Conservation (phyloP, 768 basidiomycete genomes). For the Leccinum truebloodii region DNA sequence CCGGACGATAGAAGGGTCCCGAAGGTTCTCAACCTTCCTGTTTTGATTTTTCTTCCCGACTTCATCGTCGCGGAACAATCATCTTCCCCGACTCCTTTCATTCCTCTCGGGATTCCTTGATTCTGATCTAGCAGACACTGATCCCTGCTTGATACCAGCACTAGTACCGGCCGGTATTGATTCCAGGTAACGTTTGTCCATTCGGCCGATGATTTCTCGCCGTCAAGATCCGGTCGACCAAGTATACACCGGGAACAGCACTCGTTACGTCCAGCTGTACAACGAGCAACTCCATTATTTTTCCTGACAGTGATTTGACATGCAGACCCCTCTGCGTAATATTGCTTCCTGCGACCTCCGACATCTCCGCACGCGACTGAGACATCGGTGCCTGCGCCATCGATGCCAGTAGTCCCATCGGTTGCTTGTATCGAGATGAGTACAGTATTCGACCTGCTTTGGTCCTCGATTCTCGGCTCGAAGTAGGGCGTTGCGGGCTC, state of each 20-base stretch:
- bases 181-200: slow-evolving; percentile 9
- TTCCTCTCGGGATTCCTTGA: background rate
- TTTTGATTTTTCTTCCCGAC: slow-evolving; percentile 2
- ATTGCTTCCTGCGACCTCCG: slow-evolving; percentile 10
- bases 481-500: background rate
- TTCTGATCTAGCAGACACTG: background rate
- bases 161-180: background rate
- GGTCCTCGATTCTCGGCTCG: background rate
- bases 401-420: background rate
- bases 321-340: background rate
- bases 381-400: slow-evolving; percentile 10
- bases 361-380: slow-evolving; percentile 7
- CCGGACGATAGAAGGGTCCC: background rate
- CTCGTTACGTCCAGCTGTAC: background rate
- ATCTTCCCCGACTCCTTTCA: slow-evolving; percentile 3
- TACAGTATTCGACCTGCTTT: background rate
- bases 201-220: background rate
- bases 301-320: slow-evolving; percentile 7
- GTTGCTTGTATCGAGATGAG: background rate
- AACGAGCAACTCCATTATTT: background rate
- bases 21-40: slow-evolving; percentile 1
- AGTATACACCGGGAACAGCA: background rate
- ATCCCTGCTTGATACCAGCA: background rate
- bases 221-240: background rate
- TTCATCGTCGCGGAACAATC: slow-evolving; percentile 1